These are phyloP conservation scores for Dichomitus squalens DNA, from an alignment of 1,284 basidiomycete genomes.

Conservation along the genomic window DNA sequence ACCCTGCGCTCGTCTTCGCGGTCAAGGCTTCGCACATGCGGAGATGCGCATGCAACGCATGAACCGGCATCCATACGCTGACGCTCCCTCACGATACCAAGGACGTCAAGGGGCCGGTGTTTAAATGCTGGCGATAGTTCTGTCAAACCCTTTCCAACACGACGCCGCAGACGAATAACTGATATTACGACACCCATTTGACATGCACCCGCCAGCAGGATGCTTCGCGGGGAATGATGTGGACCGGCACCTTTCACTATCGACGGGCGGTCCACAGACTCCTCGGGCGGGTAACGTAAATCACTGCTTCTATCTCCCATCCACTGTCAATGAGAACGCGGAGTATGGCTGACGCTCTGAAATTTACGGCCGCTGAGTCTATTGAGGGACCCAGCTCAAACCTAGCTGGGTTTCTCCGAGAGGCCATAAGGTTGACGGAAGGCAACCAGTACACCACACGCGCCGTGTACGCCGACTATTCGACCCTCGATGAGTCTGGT, in stretches of 20 bases:
- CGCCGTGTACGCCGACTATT: constrained; percentile 5
- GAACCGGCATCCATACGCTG: constrained; percentile 1
- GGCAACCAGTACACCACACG: not conserved
- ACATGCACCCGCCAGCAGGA: constrained; percentile 16
- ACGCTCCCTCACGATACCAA: not conserved
- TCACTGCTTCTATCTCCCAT: constrained; percentile 11
- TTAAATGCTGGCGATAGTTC: constrained; percentile 9
- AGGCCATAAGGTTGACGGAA: not conserved
- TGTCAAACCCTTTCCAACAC: constrained; percentile 17
- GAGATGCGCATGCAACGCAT: constrained; percentile 2
- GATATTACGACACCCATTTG: constrained; percentile 18
- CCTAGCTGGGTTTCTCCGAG: not conserved
- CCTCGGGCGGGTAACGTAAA: constrained; percentile 21
- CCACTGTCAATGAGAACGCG: constrained; percentile 12
- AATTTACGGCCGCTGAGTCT: constrained; percentile 1
- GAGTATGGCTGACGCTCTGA: not conserved
- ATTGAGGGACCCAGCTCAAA: not conserved
- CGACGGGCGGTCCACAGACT: constrained; percentile 11
- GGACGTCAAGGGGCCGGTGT: constrained; percentile 18
- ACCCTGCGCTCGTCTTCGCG: not conserved
- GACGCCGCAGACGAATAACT: constrained; percentile 10
- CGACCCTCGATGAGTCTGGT: constrained; percentile 10
- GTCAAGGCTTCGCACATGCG: constrained; percentile 3
- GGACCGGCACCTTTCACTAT: constrained; percentile 6
- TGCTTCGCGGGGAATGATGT: constrained; percentile 12